These are phyloP conservation scores for Margaritispora aquatica DNA, from an alignment of 495 filamentous ascomycete species.

Conservation along the genomic window DNA sequence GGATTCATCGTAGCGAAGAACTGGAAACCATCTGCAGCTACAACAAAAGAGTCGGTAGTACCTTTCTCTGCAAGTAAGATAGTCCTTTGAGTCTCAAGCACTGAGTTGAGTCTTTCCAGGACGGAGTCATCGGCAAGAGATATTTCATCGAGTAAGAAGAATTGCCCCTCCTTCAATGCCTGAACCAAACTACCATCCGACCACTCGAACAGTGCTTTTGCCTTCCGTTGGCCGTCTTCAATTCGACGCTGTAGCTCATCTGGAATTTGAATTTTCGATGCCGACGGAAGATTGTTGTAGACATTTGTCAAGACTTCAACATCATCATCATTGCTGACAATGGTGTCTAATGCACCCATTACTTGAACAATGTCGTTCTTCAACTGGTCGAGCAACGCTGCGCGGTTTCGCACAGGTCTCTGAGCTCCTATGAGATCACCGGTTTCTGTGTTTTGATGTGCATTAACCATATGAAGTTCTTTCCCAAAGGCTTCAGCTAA, in stretches of 20 bases:
- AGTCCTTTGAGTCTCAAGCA: slow-evolving; percentile 82
- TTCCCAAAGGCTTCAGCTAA: slow-evolving; percentile 73
- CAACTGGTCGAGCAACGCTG: slow-evolving; percentile 60
- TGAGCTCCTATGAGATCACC: slow-evolving; percentile 96
- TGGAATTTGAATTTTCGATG: slow-evolving; percentile 33
- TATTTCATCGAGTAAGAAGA: slow-evolving; percentile 95
- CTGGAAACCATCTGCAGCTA: slow-evolving; percentile 79
- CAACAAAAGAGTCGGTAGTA: slow-evolving; percentile 67
- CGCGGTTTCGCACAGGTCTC: slow-evolving; percentile 79
- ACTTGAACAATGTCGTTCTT: slow-evolving; percentile 50
- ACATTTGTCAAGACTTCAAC: slow-evolving; percentile 11
- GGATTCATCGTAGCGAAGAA: slow-evolving; percentile 99
- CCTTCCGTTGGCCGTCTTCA: slow-evolving; percentile 49
- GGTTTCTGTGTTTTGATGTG: slow-evolving; percentile 95
- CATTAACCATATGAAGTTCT: slow-evolving; percentile 83
- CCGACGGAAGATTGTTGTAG: slow-evolving; percentile 7
- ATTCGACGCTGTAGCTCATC: slow-evolving; percentile 48
- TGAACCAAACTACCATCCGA: slow-evolving; percentile 90
- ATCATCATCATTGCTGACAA: slow-evolving; percentile 32
- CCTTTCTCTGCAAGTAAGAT: slow-evolving; percentile 94
- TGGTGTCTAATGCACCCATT: slow-evolving; percentile 29
- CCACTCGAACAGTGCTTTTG: slow-evolving; percentile 92
- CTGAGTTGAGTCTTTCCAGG: slow-evolving; percentile 91
- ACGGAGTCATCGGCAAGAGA: slow-evolving; percentile 98
- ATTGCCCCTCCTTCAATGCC: slow-evolving; percentile 83